Conservation (phyloP, 768 basidiomycete genomes). For the Peribolospora kevripleyi region DNA sequence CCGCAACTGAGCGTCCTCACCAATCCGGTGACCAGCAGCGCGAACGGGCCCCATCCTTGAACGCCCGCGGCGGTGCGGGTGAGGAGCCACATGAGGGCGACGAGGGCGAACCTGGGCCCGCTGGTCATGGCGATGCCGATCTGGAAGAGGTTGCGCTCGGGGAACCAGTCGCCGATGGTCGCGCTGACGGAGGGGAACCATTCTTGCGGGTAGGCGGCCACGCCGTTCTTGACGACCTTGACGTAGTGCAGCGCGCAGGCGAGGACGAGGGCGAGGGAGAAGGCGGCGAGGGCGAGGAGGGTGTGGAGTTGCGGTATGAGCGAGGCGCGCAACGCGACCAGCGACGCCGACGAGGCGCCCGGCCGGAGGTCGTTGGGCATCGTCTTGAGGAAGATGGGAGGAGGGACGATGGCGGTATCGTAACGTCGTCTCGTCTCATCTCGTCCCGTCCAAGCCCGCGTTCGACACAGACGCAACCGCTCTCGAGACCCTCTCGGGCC, state of each 20-base stretch:
- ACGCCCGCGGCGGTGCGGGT: constrained; percentile 11
- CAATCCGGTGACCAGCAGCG: constrained; percentile 38
- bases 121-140: constrained; percentile 66
- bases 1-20: constrained; percentile 58
- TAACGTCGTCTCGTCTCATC: too few species aligned
- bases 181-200: constrained; percentile 63
- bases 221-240: constrained; percentile 60
- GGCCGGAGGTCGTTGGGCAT: too few species aligned
- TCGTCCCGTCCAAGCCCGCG: too few species aligned
- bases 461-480: too few species aligned
- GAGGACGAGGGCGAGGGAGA: constrained; percentile 36
- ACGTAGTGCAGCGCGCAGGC: constrained; percentile 51
- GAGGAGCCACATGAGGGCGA: constrained; percentile 38
- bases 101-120: constrained; percentile 49
- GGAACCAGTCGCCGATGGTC: constrained; percentile 66
- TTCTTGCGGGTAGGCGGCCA: constrained; percentile 56
- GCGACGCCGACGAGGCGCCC: too few species aligned
- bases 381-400: too few species aligned
- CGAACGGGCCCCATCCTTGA: neutral
- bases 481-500: too few species aligned
- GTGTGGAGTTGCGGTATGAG: constrained; percentile 41
- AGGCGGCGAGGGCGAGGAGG: constrained; percentile 38
- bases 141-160: constrained; percentile 35
- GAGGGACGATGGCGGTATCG: too few species aligned
- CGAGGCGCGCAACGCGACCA: constrained; percentile 25